A percentile compares a stretch with the other conserved stretches of the same genome.
These are phyloP conservation scores for Acer saccharum DNA, from an alignment of 345 rosid genomes.

Conservation along the genomic window DNA sequence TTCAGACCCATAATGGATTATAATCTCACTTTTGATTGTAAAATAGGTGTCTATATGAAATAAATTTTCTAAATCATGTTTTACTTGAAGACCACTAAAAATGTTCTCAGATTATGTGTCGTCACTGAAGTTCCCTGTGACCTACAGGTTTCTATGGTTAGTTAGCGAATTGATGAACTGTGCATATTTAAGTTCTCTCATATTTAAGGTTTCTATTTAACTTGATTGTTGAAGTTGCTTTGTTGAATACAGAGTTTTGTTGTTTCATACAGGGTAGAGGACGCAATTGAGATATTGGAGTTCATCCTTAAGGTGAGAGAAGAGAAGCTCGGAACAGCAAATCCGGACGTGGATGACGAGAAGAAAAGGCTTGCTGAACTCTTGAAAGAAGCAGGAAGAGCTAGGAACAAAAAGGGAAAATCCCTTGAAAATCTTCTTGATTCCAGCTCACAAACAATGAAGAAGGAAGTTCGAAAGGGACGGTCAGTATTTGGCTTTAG, in stretches of 20 bases:
- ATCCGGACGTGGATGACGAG: slow-evolving; percentile 55
- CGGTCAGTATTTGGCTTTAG: slow-evolving; percentile 22
- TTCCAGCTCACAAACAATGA: slow-evolving; percentile 17
- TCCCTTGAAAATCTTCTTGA: slow-evolving; percentile 51
- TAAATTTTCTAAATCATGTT: not conserved
- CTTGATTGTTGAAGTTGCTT: not conserved
- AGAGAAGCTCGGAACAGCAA: slow-evolving; percentile 55
- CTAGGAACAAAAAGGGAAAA: slow-evolving; percentile 46
- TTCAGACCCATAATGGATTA: not conserved
- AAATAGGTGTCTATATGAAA: not conserved
- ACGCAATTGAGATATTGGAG: slow-evolving; percentile 59
- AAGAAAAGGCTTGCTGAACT: slow-evolving; percentile 55
- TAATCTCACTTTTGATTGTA: not conserved
- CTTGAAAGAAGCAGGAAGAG: slow-evolving; percentile 55
- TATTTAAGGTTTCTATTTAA: not conserved
- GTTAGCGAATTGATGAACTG: not conserved
- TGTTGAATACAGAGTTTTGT: slow-evolving; percentile 6
- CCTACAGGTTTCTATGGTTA: not conserved
- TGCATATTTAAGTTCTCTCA: not conserved
- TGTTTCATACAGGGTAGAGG: slow-evolving; percentile 45
- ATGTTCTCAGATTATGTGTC: not conserved
- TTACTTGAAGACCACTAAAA: not conserved
- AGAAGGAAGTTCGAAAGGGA: slow-evolving; percentile 21
- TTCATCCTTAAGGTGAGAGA: slow-evolving; percentile 55
- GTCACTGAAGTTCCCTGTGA: not conserved